phyloP scores from a whole-genome alignment of 768 basidiomycete species.

The Arthromyces matolae region DNA sequence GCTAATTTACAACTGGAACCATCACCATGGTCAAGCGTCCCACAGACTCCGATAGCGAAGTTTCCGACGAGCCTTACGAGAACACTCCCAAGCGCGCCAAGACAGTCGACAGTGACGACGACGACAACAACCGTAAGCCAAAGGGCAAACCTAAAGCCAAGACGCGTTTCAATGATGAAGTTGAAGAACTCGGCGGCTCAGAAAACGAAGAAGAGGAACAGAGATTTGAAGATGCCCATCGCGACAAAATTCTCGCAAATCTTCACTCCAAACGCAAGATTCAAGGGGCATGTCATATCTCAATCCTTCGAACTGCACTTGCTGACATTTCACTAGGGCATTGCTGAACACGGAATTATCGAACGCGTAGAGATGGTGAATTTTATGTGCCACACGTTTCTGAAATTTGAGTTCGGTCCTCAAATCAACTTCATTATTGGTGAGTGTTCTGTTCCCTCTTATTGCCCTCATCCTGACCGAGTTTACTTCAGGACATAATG shows the following conservation, averaged over 20 bases:
- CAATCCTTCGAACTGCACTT: constrained; percentile 4
- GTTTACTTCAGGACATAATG: constrained; percentile 71
- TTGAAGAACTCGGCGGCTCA: constrained; percentile 28
- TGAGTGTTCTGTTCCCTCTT: constrained; percentile 19
- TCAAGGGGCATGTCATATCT: constrained; percentile 40
- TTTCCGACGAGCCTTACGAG: constrained; percentile 30
- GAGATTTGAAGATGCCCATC: constrained; percentile 60
- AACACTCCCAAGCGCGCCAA: constrained; percentile 30
- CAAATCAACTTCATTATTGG: constrained; percentile 98
- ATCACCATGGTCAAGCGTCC: constrained; percentile 54
- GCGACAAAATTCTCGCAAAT: constrained; percentile 50
- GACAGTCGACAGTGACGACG: constrained; percentile 25
- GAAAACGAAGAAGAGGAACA: constrained; percentile 56
- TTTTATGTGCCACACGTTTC: constrained; percentile 93
- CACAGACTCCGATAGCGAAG: constrained; percentile 40
- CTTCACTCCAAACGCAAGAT: constrained; percentile 45
- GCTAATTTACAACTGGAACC: no score
- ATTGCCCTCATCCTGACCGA: constrained; percentile 2
- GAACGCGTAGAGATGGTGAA: constrained; percentile 83
- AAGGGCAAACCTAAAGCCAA: constrained; percentile 26
- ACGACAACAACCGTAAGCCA: constrained; percentile 13
- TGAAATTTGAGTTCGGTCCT: constrained; percentile 82
- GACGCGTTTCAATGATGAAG: constrained; percentile 30
- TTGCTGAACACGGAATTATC: constrained; percentile 87
- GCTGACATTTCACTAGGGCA: constrained; percentile 43